A percentile compares a stretch with the other conserved stretches of the same genome.
Evolutionary conservation across 345 rosid species (phyloP).

Genomic region (Salix caprea): DNA sequence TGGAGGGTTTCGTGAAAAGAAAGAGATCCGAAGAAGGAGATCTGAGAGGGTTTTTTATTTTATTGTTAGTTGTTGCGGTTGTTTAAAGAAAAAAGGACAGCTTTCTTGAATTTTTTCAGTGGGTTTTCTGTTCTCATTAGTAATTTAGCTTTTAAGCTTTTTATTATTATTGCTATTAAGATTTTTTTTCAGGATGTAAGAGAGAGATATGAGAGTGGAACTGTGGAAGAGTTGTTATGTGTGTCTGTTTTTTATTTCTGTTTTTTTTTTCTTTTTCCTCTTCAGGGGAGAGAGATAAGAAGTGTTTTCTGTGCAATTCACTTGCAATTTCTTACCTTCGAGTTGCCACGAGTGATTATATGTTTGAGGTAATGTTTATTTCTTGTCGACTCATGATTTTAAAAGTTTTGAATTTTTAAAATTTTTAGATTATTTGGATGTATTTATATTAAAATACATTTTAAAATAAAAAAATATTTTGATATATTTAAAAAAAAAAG

Average conservation of each 20-base stretch:
- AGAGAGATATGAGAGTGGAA: background rate
- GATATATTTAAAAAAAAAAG: too few species aligned
- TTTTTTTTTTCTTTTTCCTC: too few species aligned
- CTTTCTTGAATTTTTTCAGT: background rate
- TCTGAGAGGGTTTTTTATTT: background rate
- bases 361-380: too few species aligned
- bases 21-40: slow-evolving; percentile 26
- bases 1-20: slow-evolving; percentile 10
- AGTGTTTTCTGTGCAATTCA: too few species aligned
- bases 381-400: too few species aligned
- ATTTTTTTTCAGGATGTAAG: background rate
- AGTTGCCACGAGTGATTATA: too few species aligned
- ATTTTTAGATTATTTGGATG: too few species aligned
- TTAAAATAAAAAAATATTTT: too few species aligned
- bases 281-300: too few species aligned
- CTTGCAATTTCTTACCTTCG: too few species aligned
- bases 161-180: background rate
- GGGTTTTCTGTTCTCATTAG: background rate
- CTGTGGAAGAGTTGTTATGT: background rate
- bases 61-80: background rate
- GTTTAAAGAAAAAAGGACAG: background rate
- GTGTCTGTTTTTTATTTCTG: background rate
- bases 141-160: background rate
- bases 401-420: too few species aligned
- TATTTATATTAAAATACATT: too few species aligned